Conservation (phyloP, 768 basidiomycete genomes). For the Leccinum truebloodii region DNA sequence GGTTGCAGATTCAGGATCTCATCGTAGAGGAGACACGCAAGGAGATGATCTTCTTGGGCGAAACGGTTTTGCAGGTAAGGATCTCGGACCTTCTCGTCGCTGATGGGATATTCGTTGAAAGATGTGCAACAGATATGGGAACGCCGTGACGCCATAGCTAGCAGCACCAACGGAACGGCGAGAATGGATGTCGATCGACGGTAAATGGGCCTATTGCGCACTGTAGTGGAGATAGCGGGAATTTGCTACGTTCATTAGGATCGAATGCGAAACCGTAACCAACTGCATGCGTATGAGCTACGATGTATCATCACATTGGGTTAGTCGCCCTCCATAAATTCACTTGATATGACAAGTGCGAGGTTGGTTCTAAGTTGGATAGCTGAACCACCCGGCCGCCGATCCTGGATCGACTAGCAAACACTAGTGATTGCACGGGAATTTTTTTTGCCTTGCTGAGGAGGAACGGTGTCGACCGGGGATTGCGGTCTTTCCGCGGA, state of each 20-base stretch:
- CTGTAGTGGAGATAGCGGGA: constrained; percentile 33
- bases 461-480: neutral
- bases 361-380: neutral
- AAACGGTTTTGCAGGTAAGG: constrained; percentile 89
- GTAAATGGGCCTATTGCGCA: constrained; percentile 11
- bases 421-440: neutral
- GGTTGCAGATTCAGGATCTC: constrained; percentile 96
- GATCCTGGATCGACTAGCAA: neutral
- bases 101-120: constrained; percentile 13
- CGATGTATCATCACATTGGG: constrained; percentile 11
- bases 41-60: constrained; percentile 97
- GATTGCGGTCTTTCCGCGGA: constrained; percentile 7
- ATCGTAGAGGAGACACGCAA: constrained; percentile 95
- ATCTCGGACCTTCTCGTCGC: constrained; percentile 6
- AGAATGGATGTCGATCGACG: constrained; percentile 37
- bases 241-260: constrained; percentile 25
- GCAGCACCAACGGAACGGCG: constrained; percentile 16
- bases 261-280: constrained; percentile 12
- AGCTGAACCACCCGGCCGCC: neutral
- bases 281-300: constrained; percentile 8
- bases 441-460: constrained; percentile 14
- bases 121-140: constrained; percentile 58
- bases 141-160: constrained; percentile 38
- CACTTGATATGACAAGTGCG: neutral
- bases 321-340: constrained; percentile 15